These are phyloP conservation scores for Jasminum sambac DNA, from an alignment of 257 asterid species.

Conservation along the genomic window DNA sequence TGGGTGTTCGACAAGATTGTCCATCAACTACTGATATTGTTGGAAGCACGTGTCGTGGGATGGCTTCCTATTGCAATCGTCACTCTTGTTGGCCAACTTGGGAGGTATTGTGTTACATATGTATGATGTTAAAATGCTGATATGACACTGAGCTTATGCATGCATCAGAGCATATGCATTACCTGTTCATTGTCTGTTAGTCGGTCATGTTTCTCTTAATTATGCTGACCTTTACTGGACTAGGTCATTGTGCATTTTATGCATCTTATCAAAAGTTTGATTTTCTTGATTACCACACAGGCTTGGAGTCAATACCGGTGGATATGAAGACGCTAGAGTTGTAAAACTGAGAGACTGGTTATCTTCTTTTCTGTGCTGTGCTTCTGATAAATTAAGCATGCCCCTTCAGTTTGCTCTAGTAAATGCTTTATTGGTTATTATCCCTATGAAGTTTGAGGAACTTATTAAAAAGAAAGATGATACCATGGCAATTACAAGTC, in stretches of 20 bases:
- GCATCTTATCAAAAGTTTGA: background rate
- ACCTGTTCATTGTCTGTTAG: background rate
- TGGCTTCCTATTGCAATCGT: slow-evolving; percentile 48
- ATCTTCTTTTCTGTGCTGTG: slow-evolving; percentile 32
- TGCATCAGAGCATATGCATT: background rate
- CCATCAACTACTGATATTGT: slow-evolving; percentile 39
- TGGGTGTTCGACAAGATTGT: slow-evolving; percentile 64
- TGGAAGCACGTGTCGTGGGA: slow-evolving; percentile 50
- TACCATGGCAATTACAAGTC: slow-evolving; percentile 27
- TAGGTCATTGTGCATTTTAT: background rate
- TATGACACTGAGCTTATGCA: background rate
- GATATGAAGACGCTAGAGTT: slow-evolving; percentile 56
- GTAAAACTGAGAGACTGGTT: slow-evolving; percentile 51
- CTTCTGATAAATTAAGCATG: slow-evolving; percentile 35
- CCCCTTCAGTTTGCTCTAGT: slow-evolving; percentile 46
- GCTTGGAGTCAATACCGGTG: slow-evolving; percentile 59
- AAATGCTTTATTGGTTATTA: slow-evolving; percentile 49
- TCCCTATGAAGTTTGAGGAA: slow-evolving; percentile 50
- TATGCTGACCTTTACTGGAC: background rate
- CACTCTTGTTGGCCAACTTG: slow-evolving; percentile 78
- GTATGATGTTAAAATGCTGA: background rate
- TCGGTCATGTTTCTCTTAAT: background rate
- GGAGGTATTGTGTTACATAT: slow-evolving; percentile 54
- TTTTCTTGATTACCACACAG: slow-evolving; percentile 40
- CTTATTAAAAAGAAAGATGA: slow-evolving; percentile 32